phyloP scores from a whole-genome alignment of 192 early-diverging fungal genomes.

The Dissophora ornata region DNA sequence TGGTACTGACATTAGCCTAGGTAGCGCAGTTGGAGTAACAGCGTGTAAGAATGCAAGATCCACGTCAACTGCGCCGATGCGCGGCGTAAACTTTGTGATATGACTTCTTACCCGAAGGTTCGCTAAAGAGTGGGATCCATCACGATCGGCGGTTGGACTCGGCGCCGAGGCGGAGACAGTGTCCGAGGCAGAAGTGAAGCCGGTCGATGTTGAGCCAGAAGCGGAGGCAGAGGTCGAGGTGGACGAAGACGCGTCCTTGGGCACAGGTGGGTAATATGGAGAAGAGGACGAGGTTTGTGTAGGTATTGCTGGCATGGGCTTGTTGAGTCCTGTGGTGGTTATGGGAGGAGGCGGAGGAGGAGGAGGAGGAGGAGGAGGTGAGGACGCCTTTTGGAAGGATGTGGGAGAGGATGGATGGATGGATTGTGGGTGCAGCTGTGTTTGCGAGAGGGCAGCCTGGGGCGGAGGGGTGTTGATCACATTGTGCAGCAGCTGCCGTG shows the following conservation, averaged over 20 bases:
- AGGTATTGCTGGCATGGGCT: conserved; percentile 16
- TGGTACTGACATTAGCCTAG: conserved; percentile 40
- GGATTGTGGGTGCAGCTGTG: conserved; percentile 42
- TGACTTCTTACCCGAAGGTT: conserved; percentile 16
- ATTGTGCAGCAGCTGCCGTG: conserved; percentile 51
- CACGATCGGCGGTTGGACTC: conserved; percentile 39
- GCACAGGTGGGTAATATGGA: conserved; percentile 35
- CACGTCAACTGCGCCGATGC: too few species aligned
- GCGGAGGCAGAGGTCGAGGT: conserved; percentile 10
- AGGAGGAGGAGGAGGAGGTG: conserved; percentile 18
- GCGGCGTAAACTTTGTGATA: too few species aligned
- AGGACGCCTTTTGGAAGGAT: conserved; percentile 4
- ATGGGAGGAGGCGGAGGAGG: conserved; percentile 48
- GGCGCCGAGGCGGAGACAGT: neutral
- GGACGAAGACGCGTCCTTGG: conserved; percentile 4
- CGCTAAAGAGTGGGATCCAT: conserved; percentile 15
- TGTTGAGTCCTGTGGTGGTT: conserved; percentile 38
- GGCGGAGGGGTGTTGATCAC: conserved; percentile 51
- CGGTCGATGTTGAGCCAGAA: neutral
- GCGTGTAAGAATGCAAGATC: neutral
- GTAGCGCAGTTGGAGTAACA: neutral
- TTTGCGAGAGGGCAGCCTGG: conserved; percentile 25
- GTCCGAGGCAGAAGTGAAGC: conserved; percentile 4
- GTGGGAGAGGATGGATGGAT: conserved; percentile 21
- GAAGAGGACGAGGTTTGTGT: conserved; percentile 11